These are phyloP conservation scores for Ustilago cynodontis DNA, from an alignment of 1,284 basidiomycete species.

Conservation along the genomic window DNA sequence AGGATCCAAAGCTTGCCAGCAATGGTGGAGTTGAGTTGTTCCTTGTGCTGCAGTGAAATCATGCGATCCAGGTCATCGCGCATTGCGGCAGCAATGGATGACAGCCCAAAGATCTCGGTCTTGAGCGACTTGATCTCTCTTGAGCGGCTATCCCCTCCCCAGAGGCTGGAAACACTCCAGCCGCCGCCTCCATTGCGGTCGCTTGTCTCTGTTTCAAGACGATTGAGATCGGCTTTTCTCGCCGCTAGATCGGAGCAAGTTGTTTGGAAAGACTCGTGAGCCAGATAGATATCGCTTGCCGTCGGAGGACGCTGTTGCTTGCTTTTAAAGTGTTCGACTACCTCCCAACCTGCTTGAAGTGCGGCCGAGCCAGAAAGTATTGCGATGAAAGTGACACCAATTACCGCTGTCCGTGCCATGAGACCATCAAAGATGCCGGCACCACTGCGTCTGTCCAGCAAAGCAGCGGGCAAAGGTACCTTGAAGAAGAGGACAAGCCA, in stretches of 20 bases:
- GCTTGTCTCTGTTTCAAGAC: slow-evolving; percentile 34
- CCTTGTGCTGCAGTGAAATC: slow-evolving; percentile 64
- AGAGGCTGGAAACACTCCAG: slow-evolving; percentile 30
- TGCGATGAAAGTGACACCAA: slow-evolving; percentile 71
- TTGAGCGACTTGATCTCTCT: slow-evolving; percentile 67
- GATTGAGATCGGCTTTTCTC: slow-evolving; percentile 50
- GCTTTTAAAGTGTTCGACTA: slow-evolving; percentile 65
- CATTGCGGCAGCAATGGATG: slow-evolving; percentile 70
- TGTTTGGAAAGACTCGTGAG: slow-evolving; percentile 48
- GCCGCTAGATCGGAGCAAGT: slow-evolving; percentile 51
- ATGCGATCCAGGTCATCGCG: slow-evolving; percentile 68
- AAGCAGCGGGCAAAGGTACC: slow-evolving; percentile 61
- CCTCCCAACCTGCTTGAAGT: slow-evolving; percentile 71
- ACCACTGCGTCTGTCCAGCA: slow-evolving; percentile 21
- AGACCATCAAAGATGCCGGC: slow-evolving; percentile 47
- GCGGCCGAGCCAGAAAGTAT: slow-evolving; percentile 71
- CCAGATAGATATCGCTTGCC: slow-evolving; percentile 34
- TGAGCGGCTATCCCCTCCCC: slow-evolving; percentile 38
- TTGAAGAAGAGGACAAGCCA: slow-evolving; percentile 65
- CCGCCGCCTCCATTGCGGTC: slow-evolving; percentile 8
- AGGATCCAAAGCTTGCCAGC: slow-evolving; percentile 67
- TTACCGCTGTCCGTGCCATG: slow-evolving; percentile 69
- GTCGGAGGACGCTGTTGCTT: slow-evolving; percentile 39
- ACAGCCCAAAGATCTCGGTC: slow-evolving; percentile 70
- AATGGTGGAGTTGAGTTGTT: slow-evolving; percentile 66